Conservation (phyloP, 768 basidiomycete species). For the Leucogyrophana mollusca region DNA sequence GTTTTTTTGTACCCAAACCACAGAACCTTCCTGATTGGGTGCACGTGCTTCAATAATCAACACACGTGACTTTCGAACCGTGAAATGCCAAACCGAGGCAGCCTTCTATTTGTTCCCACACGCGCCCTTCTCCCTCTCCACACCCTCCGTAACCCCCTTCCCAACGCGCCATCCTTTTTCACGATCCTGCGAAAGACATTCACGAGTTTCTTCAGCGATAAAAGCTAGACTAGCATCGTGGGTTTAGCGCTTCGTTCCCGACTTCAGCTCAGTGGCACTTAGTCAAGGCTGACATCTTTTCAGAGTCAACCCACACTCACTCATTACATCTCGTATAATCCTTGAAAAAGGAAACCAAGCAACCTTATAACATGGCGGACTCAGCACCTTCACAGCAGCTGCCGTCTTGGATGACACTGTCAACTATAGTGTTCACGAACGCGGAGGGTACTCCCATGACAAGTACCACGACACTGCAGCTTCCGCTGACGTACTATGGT, state of each 20-base stretch:
- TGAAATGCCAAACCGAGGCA: neutral
- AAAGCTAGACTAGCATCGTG: neutral
- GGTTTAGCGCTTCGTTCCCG: neutral
- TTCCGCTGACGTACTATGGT: conserved; percentile 81
- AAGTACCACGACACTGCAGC: conserved; percentile 57
- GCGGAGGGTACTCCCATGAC: conserved; percentile 50
- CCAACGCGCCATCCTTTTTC: neutral
- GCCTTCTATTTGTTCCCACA: neutral
- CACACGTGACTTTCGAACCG: neutral
- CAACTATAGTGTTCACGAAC: conserved; percentile 51
- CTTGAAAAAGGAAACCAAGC: conserved; percentile 5
- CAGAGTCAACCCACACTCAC: conserved; percentile 6
- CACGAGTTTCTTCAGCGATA: neutral
- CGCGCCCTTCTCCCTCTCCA: neutral
- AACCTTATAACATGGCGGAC: conserved; percentile 6
- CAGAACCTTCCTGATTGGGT: too few relatives aligned
- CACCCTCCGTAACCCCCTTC: neutral
- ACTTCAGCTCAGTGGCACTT: neutral
- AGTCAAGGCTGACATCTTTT: neutral
- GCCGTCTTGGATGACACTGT: conserved; percentile 71
- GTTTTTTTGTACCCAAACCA: too few relatives aligned
- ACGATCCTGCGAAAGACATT: neutral
- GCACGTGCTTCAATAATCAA: neutral
- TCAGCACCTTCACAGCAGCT: conserved; percentile 55
- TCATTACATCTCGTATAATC: conserved; percentile 2